Evolutionary conservation across 371 early-diverging fungal species (phyloP), one percentile per base, ranked within the genome.

Genomic region (Dichotomocladium elegans): DNA sequence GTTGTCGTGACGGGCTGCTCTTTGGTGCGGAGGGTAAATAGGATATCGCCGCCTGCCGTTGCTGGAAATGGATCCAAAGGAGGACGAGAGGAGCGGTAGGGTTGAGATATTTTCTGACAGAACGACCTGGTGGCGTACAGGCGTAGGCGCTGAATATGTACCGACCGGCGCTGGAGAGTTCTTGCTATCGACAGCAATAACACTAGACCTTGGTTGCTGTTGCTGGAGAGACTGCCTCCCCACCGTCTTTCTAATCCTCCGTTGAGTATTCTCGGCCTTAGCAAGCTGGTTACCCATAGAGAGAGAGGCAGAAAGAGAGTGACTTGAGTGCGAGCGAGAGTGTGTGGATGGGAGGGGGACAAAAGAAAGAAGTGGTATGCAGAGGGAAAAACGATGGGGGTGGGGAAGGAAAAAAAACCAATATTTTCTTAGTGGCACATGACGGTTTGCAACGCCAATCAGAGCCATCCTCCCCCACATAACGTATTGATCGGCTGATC

Each of bases 61-160:
- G n/a, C n/a, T n/a, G n/a, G n/a, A n/a, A n/a, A n/a, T n/a, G n/a
- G n/a, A n/a, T n/a, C n/a, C n/a, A n/a, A n/a, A n/a, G 17, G 47
- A 43, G 25, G 51, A 26, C 11, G 53, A 29, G 5, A 63, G 40
- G 8, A 62, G 22, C 5, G 62, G 49, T 17, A 61, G 29, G 1
- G 58, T 54, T 31, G 50, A 35, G 11, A 43, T 56, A 31, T 52
- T 58, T 24, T 66, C 56, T 15, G 58, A 37, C 25, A 58, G 33
- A 21, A 61, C 58, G 14, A 61, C 55, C 48, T 52, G 58, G 29
- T 66, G 66, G 22, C 66, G 51, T 33, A 66, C 53, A 21, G 66
- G 66, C 17, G 34, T 58, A 34, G 49, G 49, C 34, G 46, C 47
- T n/a, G n/a, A n/a, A n/a, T n/a, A n/a, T n/a, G n/a, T n/a, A n/a